Conservation (phyloP, 805 yeast genomes). For the Wickerhamiella dianesei region DNA sequence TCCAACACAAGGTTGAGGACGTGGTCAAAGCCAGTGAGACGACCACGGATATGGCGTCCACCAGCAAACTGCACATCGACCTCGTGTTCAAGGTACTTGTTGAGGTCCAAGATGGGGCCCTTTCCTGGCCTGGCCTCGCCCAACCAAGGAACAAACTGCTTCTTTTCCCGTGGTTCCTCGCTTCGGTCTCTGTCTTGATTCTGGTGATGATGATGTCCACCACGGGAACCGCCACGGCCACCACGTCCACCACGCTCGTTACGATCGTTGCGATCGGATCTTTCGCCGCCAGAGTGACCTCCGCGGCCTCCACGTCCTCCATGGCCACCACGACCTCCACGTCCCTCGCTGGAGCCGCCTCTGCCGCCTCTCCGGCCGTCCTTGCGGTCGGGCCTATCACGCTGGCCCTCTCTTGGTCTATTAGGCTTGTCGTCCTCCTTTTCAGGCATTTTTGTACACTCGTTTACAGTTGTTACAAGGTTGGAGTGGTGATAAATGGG, state of each 20-base stretch:
- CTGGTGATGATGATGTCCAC: slow-evolving; percentile 14
- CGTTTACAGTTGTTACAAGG: too few species aligned
- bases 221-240: slow-evolving; percentile 6
- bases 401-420: too few species aligned
- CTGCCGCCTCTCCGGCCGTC: slow-evolving; percentile 1
- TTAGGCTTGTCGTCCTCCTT: too few species aligned
- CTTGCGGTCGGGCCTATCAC: neutral
- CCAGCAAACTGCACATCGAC: slow-evolving; percentile 73
- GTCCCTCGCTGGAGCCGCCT: slow-evolving; percentile 1
- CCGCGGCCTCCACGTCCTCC: neutral
- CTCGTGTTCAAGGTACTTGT: slow-evolving; percentile 57
- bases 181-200: slow-evolving; percentile 14
- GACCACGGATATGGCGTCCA: slow-evolving; percentile 73
- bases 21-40: slow-evolving; percentile 83
- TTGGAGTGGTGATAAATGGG: too few species aligned
- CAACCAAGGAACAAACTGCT: slow-evolving; percentile 20
- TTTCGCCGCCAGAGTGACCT: slow-evolving; percentile 4
- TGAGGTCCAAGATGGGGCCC: slow-evolving; percentile 75
- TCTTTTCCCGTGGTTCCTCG: slow-evolving; percentile 21
- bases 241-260: slow-evolving; percentile 3
- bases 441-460: too few species aligned
- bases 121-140: slow-evolving; percentile 65
- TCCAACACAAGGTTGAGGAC: slow-evolving; percentile 72
- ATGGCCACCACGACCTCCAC: neutral
- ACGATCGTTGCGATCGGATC: slow-evolving; percentile 10